Conservation (phyloP, 108 stramenopile genomes). For the Cyclostephanos invisitatus region DNA sequence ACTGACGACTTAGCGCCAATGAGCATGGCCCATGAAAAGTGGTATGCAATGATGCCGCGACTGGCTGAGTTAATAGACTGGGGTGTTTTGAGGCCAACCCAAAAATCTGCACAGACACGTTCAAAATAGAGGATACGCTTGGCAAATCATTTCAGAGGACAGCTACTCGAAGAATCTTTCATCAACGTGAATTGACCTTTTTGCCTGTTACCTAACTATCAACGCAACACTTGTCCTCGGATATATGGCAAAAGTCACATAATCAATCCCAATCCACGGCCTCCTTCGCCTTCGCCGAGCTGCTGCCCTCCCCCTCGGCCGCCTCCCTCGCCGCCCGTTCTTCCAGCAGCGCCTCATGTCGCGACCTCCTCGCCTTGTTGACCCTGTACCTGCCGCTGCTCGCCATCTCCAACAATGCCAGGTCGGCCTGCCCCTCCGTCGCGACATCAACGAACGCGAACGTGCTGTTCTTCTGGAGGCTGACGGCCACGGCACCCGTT, state of each 20-base stretch:
- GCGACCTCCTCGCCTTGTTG: constrained; percentile 75
- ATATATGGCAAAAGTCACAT: background rate
- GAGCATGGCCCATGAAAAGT: background rate
- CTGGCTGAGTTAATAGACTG: no score
- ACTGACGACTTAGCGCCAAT: background rate
- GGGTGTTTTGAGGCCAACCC: no score
- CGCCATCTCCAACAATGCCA: constrained; percentile 72
- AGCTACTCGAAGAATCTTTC: no score
- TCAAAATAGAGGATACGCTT: no score
- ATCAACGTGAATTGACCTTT: no score
- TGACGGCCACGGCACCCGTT: constrained; percentile 62
- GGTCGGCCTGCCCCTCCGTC: constrained; percentile 65
- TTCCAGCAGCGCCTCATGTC: constrained; percentile 80
- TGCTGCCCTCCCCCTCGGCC: constrained; percentile 30
- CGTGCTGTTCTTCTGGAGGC: constrained; percentile 63
- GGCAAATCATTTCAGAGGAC: no score
- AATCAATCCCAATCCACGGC: constrained; percentile 44
- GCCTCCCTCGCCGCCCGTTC: constrained; percentile 67
- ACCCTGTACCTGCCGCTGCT: constrained; percentile 52
- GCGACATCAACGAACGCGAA: constrained; percentile 86
- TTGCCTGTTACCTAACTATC: no score
- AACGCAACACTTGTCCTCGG: no score
- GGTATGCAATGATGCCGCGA: background rate
- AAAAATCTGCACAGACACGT: no score
- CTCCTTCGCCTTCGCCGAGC: constrained; percentile 19